A percentile compares a stretch with the other conserved stretches of the same genome.
phyloP scores from a whole-genome alignment of 2,329 filamentous ascomycete species.

The Paraconiothyrium brasiliense region DNA sequence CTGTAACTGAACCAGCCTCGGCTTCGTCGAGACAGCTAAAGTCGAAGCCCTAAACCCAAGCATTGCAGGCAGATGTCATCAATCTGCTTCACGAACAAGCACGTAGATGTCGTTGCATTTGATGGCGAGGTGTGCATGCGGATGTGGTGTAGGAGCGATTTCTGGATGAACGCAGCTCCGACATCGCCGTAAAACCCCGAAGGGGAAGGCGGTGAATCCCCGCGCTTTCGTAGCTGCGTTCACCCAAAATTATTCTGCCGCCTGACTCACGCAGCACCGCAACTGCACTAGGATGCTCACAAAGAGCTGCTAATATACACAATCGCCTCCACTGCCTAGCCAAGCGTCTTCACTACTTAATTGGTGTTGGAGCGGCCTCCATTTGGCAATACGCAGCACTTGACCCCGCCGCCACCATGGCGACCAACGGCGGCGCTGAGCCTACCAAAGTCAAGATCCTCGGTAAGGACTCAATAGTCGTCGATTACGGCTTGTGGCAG shows the following conservation, averaged over 20 bases:
- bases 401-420: slow-evolving; percentile 32
- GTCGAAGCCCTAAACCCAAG: no score
- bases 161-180: not conserved
- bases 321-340: not conserved
- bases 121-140: not conserved
- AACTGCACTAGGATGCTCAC: slow-evolving; percentile 1
- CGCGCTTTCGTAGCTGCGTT: slow-evolving; percentile 1
- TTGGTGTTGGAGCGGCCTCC: not conserved
- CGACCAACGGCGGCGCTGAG: slow-evolving; percentile 38
- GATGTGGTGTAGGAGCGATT: not conserved
- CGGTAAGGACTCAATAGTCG: slow-evolving; percentile 87
- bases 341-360: not conserved
- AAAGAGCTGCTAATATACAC: not conserved
- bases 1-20: no score
- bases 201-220: not conserved
- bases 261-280: slow-evolving; percentile 8
- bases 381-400: not conserved
- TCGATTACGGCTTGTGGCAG: slow-evolving; percentile 91
- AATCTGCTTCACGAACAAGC: no score
- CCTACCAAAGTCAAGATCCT: slow-evolving; percentile 80
- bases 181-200: not conserved
- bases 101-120: not conserved
- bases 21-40: no score
- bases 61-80: no score
- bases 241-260: slow-evolving; percentile 17